Percentiles rank a stretch among this genome's conserved stretches.
These are phyloP conservation scores for Pleurozium schreberi DNA, from an alignment of 225 moss, liverwort and hornwort species.

Conservation along the genomic window DNA sequence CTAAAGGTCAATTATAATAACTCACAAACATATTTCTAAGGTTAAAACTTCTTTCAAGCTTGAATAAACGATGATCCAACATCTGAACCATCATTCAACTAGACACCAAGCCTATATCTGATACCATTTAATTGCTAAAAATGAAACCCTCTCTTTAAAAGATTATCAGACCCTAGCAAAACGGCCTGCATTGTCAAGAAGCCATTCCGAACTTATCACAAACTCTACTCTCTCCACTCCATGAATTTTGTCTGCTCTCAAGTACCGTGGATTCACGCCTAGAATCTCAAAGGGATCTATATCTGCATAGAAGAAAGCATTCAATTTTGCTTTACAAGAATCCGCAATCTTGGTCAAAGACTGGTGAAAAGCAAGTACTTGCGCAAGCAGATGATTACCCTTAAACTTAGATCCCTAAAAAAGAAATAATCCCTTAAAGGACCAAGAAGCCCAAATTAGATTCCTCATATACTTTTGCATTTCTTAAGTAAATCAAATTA, in stretches of 20 bases:
- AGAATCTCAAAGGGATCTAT: constrained; percentile 32
- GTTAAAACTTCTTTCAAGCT: background rate
- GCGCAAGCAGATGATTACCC: background rate
- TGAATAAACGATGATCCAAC: background rate
- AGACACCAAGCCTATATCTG: background rate
- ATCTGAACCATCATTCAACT: background rate
- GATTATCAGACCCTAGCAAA: background rate
- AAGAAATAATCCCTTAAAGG: background rate
- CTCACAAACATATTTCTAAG: no score
- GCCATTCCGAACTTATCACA: background rate
- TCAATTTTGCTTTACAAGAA: background rate
- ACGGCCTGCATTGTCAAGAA: background rate
- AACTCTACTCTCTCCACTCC: background rate
- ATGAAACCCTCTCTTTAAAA: background rate
- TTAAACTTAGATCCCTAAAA: no score
- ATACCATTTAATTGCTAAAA: background rate
- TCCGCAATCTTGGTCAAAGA: background rate
- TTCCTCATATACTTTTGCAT: no score
- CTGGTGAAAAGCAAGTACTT: background rate
- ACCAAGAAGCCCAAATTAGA: background rate
- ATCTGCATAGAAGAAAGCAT: constrained; percentile 6
- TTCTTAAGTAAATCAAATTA: background rate
- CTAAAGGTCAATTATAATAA: background rate
- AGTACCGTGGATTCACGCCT: constrained; percentile 48
- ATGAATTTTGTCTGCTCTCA: constrained; percentile 32